Conservation (phyloP, 2,329 filamentous ascomycete genomes). For the Alternaria ventricosa region DNA sequence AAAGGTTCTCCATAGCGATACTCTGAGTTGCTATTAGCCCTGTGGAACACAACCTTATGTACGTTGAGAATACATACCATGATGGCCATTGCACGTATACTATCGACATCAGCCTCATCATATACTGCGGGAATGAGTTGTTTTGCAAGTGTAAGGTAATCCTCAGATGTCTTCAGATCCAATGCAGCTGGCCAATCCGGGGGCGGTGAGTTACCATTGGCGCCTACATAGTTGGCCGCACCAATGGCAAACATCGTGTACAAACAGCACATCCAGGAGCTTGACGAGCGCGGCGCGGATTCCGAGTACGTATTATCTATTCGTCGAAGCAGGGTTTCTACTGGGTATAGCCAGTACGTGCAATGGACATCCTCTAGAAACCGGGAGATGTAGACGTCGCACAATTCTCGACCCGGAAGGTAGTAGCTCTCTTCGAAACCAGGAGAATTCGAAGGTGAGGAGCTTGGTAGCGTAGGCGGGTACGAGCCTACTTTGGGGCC, state of each 20-base stretch:
- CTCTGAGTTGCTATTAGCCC: slow-evolving; percentile 30
- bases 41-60: background rate
- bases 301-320: slow-evolving; percentile 43
- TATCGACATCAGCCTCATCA: slow-evolving; percentile 48
- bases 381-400: slow-evolving; percentile 41
- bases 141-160: slow-evolving; percentile 45
- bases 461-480: slow-evolving; percentile 34
- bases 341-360: slow-evolving; percentile 47
- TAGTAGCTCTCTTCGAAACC: slow-evolving; percentile 29
- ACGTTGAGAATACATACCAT: slow-evolving; percentile 29
- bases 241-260: slow-evolving; percentile 47
- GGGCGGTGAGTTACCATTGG: slow-evolving; percentile 31
- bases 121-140: slow-evolving; percentile 41
- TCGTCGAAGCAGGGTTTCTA: slow-evolving; percentile 40
- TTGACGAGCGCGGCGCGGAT: slow-evolving; percentile 22
- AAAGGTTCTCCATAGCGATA: slow-evolving; percentile 43
- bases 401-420: slow-evolving; percentile 38
- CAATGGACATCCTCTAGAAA: slow-evolving; percentile 47
- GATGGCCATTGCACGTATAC: slow-evolving; percentile 45
- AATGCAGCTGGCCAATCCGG: slow-evolving; percentile 23
- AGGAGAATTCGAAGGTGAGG: slow-evolving; percentile 26
- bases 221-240: slow-evolving; percentile 29
- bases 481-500: slow-evolving; percentile 40
- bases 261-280: slow-evolving; percentile 47
- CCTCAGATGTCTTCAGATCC: slow-evolving; percentile 36